Percentiles rank a stretch among this genome's conserved stretches.
These are phyloP conservation scores for Chaetomium fimeti DNA, from an alignment of 495 filamentous ascomycete genomes.

Conservation along the genomic window DNA sequence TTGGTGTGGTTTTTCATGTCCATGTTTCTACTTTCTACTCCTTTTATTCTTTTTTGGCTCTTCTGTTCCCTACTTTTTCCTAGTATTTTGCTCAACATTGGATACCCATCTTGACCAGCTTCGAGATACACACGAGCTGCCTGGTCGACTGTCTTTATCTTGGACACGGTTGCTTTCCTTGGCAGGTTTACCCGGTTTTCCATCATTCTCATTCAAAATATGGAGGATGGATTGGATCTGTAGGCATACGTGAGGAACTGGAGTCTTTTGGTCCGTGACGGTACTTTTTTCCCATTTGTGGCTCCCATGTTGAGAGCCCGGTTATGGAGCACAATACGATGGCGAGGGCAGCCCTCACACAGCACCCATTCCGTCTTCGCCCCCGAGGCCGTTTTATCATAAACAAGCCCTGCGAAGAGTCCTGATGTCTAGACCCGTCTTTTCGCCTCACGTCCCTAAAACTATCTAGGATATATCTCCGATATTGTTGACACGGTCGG, in stretches of 20 bases:
- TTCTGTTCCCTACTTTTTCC: not conserved
- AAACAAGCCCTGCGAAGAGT: too few relatives aligned
- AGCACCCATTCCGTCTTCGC: too few relatives aligned
- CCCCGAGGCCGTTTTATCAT: too few relatives aligned
- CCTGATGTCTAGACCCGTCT: too few relatives aligned
- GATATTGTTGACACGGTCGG: too few relatives aligned
- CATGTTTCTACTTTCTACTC: not conserved
- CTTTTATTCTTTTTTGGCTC: not conserved
- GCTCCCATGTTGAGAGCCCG: not conserved
- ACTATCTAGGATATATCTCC: too few relatives aligned
- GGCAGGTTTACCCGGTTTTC: not conserved
- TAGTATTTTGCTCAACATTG: not conserved
- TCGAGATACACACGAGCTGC: not conserved
- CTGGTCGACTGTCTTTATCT: constrained; percentile 13
- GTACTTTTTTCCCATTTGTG: not conserved
- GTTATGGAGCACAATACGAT: too few relatives aligned
- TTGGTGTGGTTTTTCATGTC: not conserved
- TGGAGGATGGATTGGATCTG: not conserved
- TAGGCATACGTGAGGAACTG: not conserved
- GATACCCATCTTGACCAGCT: constrained; percentile 16
- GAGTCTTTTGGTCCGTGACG: not conserved
- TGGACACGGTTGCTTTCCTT: not conserved
- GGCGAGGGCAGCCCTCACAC: too few relatives aligned
- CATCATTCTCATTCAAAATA: not conserved
- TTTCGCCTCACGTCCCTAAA: too few relatives aligned